Base-by-base conservation (phyloP, 1,139 yeast genomes). In the Debaryomycetaceae sp. region DNA sequence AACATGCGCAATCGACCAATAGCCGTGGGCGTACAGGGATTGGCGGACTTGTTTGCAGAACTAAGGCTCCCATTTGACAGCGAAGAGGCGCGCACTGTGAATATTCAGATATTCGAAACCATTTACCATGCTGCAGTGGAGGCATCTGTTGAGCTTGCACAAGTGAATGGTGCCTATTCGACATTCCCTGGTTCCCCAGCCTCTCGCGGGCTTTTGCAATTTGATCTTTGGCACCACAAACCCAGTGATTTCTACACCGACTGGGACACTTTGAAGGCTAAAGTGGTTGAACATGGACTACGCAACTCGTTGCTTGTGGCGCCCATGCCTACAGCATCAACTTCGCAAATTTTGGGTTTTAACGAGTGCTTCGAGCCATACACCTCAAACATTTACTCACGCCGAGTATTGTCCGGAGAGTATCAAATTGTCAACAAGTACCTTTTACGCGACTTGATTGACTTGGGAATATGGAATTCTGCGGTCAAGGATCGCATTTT, bases 281-380 rank as follows among this genome's bases (percentile, higher is more conserved):
- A 76, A 34, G 58, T 85, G 45, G 65, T 66, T 39, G 61, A 65
- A 48, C 61, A 75, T 51, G 96, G 96, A 31, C 45, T 85, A 37
- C 68, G 95, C 50, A 85, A 85, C 68, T 85, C 95, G 11, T 62
- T 85, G 46, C 65, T 86, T 34, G 84, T 84, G 34, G 96, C 94
- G 3, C 95, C 95, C 29, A 85, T 85, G 96, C 96, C 96, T 27
- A 85, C 96, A 18, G 95, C 95, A 2, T 84, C 95, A 3, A 85
- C 96, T 2, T 86, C 95, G 12, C 95, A 85, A 61, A 85, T 85
- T 39, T 67, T 85, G 41, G 96, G 95, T 26, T 81, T 75, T 65
- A 86, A 82, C 50, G 96, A 85, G 58, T 85, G 95, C 56, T 85
- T 85, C 57, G 96, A 85, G 58, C 96, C 96, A 16, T 80, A 79